Percentiles rank a stretch among this genome's conserved stretches.
Evolutionary conservation across 257 asterid species (phyloP).

Genomic region (Salvia rosmarinus): DNA sequence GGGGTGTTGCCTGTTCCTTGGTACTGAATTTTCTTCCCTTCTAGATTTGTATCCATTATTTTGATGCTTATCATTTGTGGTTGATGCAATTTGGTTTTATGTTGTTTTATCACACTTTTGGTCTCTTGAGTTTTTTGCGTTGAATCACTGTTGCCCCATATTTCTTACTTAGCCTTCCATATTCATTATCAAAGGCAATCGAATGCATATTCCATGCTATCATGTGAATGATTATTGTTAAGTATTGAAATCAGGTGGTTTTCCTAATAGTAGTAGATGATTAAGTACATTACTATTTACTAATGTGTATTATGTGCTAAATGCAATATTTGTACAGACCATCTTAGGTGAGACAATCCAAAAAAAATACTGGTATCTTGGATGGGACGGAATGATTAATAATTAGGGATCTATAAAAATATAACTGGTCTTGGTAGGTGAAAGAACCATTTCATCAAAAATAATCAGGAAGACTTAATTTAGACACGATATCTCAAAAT

Average conservation of each 20-base stretch:
- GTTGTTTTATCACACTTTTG: not conserved
- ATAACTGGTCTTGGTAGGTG: conserved; percentile 19
- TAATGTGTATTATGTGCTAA: too few relatives aligned
- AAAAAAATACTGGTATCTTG: too few relatives aligned
- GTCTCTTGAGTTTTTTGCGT: not conserved
- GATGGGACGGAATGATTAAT: too few relatives aligned
- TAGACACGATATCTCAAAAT: not conserved
- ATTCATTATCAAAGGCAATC: not conserved
- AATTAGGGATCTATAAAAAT: not conserved
- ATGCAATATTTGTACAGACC: too few relatives aligned
- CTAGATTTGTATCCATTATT: not conserved
- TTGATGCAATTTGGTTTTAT: not conserved
- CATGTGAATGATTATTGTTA: not conserved
- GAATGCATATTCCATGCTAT: too few relatives aligned
- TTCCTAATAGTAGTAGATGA: not conserved
- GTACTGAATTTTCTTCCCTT: not conserved
- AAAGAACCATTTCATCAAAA: conserved; percentile 17
- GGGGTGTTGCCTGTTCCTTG: not conserved
- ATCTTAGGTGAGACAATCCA: too few relatives aligned
- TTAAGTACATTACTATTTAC: not conserved
- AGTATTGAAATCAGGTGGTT: not conserved
- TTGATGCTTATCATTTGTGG: not conserved
- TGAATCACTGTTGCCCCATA: not conserved
- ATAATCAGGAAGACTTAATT: not conserved
- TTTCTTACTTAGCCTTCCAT: not conserved